phyloP scores from a whole-genome alignment of 257 asterid species.

The Euphrasia confusa region DNA sequence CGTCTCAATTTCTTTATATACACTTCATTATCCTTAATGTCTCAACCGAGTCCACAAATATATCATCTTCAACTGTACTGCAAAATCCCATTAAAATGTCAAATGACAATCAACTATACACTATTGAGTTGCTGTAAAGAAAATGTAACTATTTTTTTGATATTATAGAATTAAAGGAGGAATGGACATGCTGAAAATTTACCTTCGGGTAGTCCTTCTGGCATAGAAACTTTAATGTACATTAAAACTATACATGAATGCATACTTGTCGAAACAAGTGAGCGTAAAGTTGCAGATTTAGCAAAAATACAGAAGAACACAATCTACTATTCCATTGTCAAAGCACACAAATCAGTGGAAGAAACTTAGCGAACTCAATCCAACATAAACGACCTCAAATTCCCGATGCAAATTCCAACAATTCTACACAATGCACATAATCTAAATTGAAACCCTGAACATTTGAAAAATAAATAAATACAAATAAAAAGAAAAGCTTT shows the following conservation, averaged over 20 bases:
- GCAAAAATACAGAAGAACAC: not conserved
- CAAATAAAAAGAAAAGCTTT: not conserved
- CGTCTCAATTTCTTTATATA: constrained; percentile 81
- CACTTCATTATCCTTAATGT: constrained; percentile 81
- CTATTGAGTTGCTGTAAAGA: too few relatives aligned
- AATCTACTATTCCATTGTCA: not conserved
- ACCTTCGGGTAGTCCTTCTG: not conserved
- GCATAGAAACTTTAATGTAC: not conserved
- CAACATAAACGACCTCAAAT: not conserved
- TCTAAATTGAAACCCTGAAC: not conserved
- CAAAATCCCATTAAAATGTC: constrained; percentile 24
- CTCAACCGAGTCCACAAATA: constrained; percentile 72
- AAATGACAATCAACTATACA: constrained; percentile 4
- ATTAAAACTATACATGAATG: not conserved
- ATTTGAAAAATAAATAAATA: not conserved
- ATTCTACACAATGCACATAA: not conserved
- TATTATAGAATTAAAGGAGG: constrained; percentile 1
- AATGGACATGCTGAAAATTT: too few relatives aligned
- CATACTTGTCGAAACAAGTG: not conserved
- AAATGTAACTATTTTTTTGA: not conserved
- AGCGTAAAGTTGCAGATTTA: not conserved
- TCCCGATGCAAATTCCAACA: not conserved
- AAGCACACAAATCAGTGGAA: not conserved
- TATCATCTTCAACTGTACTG: constrained; percentile 91
- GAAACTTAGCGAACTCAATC: not conserved